Evolutionary conservation across 352 stramenopile genomes (phyloP), one percentile per base, ranked within the genome.

Genomic region (Aphanomyces astaci): DNA sequence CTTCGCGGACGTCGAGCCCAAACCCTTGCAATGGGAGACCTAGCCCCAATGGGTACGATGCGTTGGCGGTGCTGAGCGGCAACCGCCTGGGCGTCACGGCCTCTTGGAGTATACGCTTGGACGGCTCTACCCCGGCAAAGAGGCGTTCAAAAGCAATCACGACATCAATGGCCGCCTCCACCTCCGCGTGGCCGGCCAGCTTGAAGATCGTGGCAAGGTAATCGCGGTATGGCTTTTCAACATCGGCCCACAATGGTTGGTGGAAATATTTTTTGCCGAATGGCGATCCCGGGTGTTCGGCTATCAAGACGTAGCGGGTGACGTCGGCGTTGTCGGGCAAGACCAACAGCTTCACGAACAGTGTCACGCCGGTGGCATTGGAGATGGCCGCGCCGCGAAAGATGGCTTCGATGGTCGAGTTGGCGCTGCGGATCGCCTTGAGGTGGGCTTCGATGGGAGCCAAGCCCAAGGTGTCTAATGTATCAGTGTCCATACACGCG

Each of bases 71-170:
- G 1, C 76, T 60, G 52, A 96, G 88, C 10, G 77, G 76, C 68
- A 88, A 93, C 64, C 84, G 98, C 0, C 86, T 96, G 4, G 88
- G 95, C 4, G 77, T 80, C 67, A 87, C 81, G 11, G 84, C 88
- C 78, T 97, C 77, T 2, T 88, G 73, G 63, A 92, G 76, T 46
- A 94, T 87, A 3, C 86, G 90, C 63, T 88, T 92, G 5, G 88
- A 85, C 66, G 97, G 83, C 25, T 92, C 88, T 27, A 89, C 79
- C 22, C 86, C 76, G 24, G 90, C 90, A 25, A n/a, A n/a, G n/a
- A n/a, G n/a, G n/a, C n/a, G n/a, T n/a, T n/a, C n/a, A n/a, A 98
- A 75, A 4, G 60, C 51, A 15, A 78, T 84, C 78, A 97, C 90
- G 9, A 91, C 82, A 10, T 86, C 52, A 66, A 82, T 83, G n/a